These are phyloP conservation scores for Chaetomium strumarium DNA, from an alignment of 2,329 filamentous ascomycete species.

Conservation along the genomic window DNA sequence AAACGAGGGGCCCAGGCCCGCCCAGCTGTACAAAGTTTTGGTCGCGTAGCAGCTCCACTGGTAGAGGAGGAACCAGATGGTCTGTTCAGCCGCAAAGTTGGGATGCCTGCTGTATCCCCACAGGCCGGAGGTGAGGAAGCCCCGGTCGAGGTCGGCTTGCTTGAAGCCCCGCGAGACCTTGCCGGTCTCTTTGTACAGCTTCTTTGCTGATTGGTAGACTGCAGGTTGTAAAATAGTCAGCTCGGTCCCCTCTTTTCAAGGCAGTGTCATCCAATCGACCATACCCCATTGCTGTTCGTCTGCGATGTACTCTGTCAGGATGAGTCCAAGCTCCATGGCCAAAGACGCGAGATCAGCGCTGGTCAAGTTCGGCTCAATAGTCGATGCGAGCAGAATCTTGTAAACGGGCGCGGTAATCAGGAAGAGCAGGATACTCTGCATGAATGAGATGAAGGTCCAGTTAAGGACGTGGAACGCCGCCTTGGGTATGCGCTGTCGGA, in stretches of 20 bases:
- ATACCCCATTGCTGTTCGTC: constrained; percentile 89
- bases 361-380: constrained; percentile 48
- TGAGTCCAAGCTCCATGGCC: constrained; percentile 41
- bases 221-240: constrained; percentile 7
- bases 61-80: constrained; percentile 83
- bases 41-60: constrained; percentile 78
- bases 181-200: constrained; percentile 64
- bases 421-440: constrained; percentile 77
- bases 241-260: not conserved
- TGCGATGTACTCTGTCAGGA: constrained; percentile 68
- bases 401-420: constrained; percentile 73
- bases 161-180: constrained; percentile 61
- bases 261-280: constrained; percentile 17
- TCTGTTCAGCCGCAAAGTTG: constrained; percentile 90
- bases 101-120: constrained; percentile 89
- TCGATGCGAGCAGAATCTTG: constrained; percentile 66
- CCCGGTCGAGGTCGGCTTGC: constrained; percentile 76
- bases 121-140: constrained; percentile 77
- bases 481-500: constrained; percentile 59
- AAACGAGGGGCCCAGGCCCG: constrained; percentile 59
- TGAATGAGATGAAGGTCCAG: constrained; percentile 78
- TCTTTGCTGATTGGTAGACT: constrained; percentile 79
- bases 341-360: constrained; percentile 45
- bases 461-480: constrained; percentile 79
- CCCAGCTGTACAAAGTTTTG: constrained; percentile 71